phyloP scores from a whole-genome alignment of 2,329 filamentous ascomycete species.

The Neopestalotiopsis sp. region DNA sequence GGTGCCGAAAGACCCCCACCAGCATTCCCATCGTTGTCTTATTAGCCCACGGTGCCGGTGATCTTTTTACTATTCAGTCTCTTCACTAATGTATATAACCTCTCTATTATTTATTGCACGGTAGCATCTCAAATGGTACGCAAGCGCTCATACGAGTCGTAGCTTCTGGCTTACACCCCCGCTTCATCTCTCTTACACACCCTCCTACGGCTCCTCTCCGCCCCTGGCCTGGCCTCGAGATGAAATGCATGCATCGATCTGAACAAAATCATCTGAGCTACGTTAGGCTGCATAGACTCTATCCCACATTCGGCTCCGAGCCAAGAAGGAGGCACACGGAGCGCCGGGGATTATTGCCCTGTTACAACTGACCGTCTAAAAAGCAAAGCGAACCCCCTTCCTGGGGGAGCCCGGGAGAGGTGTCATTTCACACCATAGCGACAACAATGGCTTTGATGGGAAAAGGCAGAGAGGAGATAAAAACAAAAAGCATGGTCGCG shows the following conservation, averaged over 20 bases:
- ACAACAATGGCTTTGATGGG: neutral
- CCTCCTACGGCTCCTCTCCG: neutral
- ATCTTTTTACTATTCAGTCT: neutral
- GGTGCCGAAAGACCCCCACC: conserved; percentile 5
- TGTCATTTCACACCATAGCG: neutral
- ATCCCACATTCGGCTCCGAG: conserved; percentile 6
- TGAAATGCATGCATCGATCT: conserved; percentile 8
- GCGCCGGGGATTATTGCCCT: conserved; percentile 1
- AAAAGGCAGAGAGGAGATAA: neutral
- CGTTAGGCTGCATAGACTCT: conserved; percentile 12
- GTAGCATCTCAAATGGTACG: neutral
- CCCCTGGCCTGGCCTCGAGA: neutral
- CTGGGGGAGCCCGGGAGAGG: neutral
- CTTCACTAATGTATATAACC: neutral
- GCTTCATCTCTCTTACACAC: neutral
- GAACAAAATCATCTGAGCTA: conserved; percentile 5
- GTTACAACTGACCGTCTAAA: neutral
- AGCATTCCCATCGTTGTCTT: neutral
- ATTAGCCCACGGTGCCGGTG: neutral
- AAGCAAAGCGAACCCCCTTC: neutral
- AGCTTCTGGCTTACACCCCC: neutral
- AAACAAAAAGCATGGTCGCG: neutral
- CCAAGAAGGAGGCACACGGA: conserved; percentile 4
- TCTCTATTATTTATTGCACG: neutral
- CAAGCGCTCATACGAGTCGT: conserved; percentile 10